Base-by-base conservation (phyloP, 2,329 filamentous ascomycete genomes). In the Nigrograna mackinnonii region DNA sequence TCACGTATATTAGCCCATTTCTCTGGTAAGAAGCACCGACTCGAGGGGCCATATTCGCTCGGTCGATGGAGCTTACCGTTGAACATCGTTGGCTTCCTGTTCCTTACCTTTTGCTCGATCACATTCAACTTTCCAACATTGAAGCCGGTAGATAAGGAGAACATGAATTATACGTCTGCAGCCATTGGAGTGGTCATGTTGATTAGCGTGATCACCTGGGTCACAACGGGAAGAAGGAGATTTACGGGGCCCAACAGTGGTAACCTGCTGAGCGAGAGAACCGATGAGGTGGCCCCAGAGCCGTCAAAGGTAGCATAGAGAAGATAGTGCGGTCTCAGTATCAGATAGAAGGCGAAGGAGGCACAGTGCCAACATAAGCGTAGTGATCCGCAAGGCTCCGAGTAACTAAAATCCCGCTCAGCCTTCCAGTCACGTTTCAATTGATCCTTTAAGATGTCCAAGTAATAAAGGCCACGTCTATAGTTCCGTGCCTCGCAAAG, bases 161-260 rank as follows among this genome's bases (percentile, higher is more conserved):
- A 78, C 24, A 83, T 82, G 79, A 83, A 81, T 44, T 82, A 81
- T 49, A 81, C 77, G 0, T 75, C 71, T 17, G 79, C 79, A 1
- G 79, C 79, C 0, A 74, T 81, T 21, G 79, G 79, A 0, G 66
- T 78, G 2, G 75, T 82, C 28, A 79, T 75, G 57, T 45, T 80
- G 4, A 66, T 83, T 14, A 76, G 72, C 13, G 31, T 70, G 2
- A 52, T 75, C 3, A 81, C 76, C 2, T 82, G 78, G 79, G 44
- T 79, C 6, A 76, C 71, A 1, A 79, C 74, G 0, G 78, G 75
- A 0, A 59, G 70, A 40, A 76, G 72, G 48, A 60, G 71, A 17
- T 82, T 80, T 47, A 76, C 71, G 0, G 78, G 78, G 1, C 78
- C 78, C 3, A 58, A 66, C 22, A 55, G 45, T 28, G 60, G 59